A percentile compares a stretch with the other conserved stretches of the same genome.
Evolutionary conservation across 371 early-diverging fungal genomes (phyloP).

Genomic region (Mortierella polycephala): DNA sequence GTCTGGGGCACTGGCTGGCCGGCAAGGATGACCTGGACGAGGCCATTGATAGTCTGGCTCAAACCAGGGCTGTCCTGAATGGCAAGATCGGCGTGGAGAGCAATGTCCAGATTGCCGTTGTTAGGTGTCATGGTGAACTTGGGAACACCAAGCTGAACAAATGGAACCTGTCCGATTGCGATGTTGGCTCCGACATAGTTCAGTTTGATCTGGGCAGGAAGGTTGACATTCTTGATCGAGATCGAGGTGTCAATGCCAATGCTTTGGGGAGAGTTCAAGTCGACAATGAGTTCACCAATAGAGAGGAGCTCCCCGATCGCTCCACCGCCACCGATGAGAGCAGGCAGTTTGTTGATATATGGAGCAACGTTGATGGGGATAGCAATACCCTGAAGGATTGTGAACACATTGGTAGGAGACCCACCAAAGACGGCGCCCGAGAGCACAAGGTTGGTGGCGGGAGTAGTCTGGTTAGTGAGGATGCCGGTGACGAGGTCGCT

Average conservation of each 20-base stretch:
- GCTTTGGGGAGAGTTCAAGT: constrained; percentile 46
- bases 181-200: constrained; percentile 52
- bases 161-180: constrained; percentile 27
- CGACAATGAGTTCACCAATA: constrained; percentile 35
- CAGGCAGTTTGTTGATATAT: constrained; percentile 23
- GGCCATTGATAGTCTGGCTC: constrained; percentile 22
- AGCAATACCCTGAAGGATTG: constrained; percentile 32
- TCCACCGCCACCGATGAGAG: constrained; percentile 4
- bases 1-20: constrained; percentile 24
- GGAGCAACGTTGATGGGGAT: constrained; percentile 32
- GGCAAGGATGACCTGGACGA: constrained; percentile 25
- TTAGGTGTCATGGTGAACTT: constrained; percentile 36
- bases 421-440: constrained; percentile 38
- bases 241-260: constrained; percentile 46
- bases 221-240: constrained; percentile 34
- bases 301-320: constrained; percentile 28
- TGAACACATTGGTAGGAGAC: constrained; percentile 25
- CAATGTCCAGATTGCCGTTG: constrained; percentile 25
- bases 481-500: constrained; percentile 23
- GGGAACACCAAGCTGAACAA: constrained; percentile 45
- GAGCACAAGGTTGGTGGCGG: constrained; percentile 33
- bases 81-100: constrained; percentile 26
- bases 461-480: constrained; percentile 26
- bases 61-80: constrained; percentile 26
- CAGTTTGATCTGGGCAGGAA: constrained; percentile 53